Evolutionary conservation across 257 asterid genomes (phyloP).

Genomic region (Ajuga chamaepitys): DNA sequence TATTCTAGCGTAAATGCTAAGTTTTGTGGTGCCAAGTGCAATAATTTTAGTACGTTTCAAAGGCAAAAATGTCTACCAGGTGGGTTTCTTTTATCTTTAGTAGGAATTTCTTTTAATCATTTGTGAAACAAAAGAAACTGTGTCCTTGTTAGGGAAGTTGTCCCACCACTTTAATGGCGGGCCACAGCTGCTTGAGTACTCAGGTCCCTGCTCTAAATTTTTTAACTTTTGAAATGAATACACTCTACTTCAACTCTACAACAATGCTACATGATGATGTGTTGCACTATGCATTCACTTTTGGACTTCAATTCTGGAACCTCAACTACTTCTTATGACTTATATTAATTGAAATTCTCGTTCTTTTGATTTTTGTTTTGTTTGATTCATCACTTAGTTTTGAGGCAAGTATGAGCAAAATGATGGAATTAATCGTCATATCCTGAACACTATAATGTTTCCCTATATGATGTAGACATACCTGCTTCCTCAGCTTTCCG

Average conservation of each 20-base stretch:
- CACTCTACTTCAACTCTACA: slow-evolving; percentile 9
- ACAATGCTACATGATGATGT: slow-evolving; percentile 35
- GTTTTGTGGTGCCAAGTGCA: slow-evolving; percentile 18
- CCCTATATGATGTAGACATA: slow-evolving; percentile 1
- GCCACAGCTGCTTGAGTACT: slow-evolving; percentile 8
- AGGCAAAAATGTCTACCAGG: not conserved
- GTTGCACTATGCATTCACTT: slow-evolving; percentile 15
- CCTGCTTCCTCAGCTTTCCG: slow-evolving; percentile 92
- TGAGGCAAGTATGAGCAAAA: not conserved
- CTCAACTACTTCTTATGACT: slow-evolving; percentile 22
- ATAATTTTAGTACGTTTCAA: slow-evolving; percentile 3
- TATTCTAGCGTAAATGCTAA: not conserved
- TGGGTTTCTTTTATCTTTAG: not conserved
- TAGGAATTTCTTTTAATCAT: not conserved
- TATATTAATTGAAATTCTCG: not conserved
- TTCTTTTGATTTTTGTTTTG: not conserved
- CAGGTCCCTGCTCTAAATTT: not conserved
- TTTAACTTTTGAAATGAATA: slow-evolving; percentile 12
- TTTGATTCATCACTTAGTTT: not conserved
- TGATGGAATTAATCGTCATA: too few species aligned
- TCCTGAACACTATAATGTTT: not conserved
- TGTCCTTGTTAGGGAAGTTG: slow-evolving; percentile 3
- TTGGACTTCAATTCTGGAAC: slow-evolving; percentile 15
- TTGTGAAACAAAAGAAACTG: not conserved
- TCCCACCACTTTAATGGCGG: slow-evolving; percentile 20